Base-by-base conservation (phyloP, 352 stramenopile species). In the Pythium chondricola region DNA sequence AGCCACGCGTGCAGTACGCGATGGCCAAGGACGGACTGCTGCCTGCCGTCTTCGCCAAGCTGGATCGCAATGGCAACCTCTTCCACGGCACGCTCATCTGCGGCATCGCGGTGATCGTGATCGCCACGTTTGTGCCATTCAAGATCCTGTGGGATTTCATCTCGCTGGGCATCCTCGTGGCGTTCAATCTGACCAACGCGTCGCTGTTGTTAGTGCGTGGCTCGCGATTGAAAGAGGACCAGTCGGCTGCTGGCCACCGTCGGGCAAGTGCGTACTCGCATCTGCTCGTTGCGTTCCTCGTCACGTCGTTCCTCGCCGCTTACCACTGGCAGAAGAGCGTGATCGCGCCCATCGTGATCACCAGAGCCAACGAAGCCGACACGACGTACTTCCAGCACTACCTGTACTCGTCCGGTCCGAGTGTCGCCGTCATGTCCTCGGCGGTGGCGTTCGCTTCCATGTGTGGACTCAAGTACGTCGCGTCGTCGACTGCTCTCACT, bases 1-100 rank as follows among this genome's bases (percentile, higher is more conserved):
- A 98, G 58, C 93, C 93, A 4, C 73, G 89, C 6, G 75, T 93
- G 36, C 69, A 83, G 54, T 97, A 90, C 58, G 90, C 93, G 1
- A 94, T 98, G 83, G 85, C 91, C 1, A 83, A 86, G 25, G 96
- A 99, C 61, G 95, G 95, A 1, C 63, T 99, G 4, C 52, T 98
- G 26, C 94, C 95, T 0, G 40, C 39, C 4, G 58, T 88, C 11
- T 98, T 98, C 72, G 75, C 77, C 0, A 25, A 56, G 1, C 57
- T 94, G 3, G 80, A 95, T 55, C 40, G 33, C 2, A 73, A 86
- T 16, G 82, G 80, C 9, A 93, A 87, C 37, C 48, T 93, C 0
- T 88, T 95, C 30, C 54, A 64, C 6, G 74, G 75, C 1, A 93
- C 80, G 4, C 40, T 91, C 6, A 24, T 89, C 3, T 75, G 67